Evolutionary conservation across 73 alveolate species (phyloP).

Genomic region (Paramecium primaurelia): DNA sequence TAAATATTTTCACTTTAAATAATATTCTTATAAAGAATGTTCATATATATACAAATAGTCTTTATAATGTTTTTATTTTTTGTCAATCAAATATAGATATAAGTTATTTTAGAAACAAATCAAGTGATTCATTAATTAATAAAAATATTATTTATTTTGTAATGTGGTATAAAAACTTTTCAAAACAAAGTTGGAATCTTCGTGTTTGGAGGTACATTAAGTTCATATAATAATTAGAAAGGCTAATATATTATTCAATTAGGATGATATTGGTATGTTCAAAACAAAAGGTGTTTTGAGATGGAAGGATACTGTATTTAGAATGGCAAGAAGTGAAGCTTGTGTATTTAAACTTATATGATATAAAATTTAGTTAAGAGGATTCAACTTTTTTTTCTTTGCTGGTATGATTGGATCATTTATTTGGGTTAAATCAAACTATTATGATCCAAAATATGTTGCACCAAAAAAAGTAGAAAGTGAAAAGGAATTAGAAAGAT

Average conservation of each 20-base stretch:
- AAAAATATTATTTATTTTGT: not conserved
- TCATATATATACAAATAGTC: no score
- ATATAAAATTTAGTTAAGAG: conserved; percentile 14
- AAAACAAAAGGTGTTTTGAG: conserved; percentile 43
- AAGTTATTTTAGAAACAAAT: not conserved
- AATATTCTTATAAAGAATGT: no score
- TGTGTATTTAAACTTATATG: not conserved
- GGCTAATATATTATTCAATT: conserved; percentile 19
- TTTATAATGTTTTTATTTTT: no score
- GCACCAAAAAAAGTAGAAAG: conserved; percentile 26
- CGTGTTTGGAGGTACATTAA: conserved; percentile 54
- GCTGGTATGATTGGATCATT: conserved; percentile 39
- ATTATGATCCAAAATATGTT: conserved; percentile 43
- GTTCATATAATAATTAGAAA: not conserved
- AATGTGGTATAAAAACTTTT: conserved; percentile 54
- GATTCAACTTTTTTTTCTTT: conserved; percentile 18
- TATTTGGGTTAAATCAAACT: conserved; percentile 8
- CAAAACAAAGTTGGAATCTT: conserved; percentile 61
- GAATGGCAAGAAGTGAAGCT: conserved; percentile 44
- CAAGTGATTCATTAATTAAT: not conserved
- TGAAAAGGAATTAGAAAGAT: conserved; percentile 7
- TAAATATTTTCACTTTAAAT: no score
- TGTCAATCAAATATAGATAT: not conserved
- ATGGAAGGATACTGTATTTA: conserved; percentile 47
- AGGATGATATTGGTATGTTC: conserved; percentile 51